A percentile compares a stretch with the other conserved stretches of the same genome.
phyloP scores from a whole-genome alignment of 768 basidiomycete species.

The Russula lepida region DNA sequence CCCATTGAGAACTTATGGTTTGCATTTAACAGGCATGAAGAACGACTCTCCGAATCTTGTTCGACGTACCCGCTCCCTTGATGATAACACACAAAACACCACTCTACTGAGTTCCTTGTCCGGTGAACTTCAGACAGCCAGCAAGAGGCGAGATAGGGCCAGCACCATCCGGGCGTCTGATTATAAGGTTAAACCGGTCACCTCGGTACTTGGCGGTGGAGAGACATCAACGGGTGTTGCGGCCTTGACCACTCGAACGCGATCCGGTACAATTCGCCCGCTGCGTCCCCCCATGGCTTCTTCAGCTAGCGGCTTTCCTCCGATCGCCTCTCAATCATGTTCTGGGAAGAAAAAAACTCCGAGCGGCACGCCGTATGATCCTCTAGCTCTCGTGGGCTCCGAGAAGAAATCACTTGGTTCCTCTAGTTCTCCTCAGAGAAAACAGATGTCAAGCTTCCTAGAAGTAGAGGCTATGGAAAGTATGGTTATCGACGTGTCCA shows the following conservation, averaged over 20 bases:
- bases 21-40: neutral
- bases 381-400: neutral
- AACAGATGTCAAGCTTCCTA: neutral
- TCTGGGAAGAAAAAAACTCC: slow-evolving; percentile 20
- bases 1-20: neutral
- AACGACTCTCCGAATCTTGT: neutral
- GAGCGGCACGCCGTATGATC: neutral
- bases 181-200: slow-evolving; percentile 1
- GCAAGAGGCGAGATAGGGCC: slow-evolving; percentile 17
- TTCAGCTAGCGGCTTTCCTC: neutral
- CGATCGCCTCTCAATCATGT: slow-evolving; percentile 18
- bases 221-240: neutral
- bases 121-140: neutral
- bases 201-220: neutral
- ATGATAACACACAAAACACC: slow-evolving; percentile 1
- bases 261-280: slow-evolving; percentile 21
- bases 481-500: slow-evolving; percentile 1
- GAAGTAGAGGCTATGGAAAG: neutral
- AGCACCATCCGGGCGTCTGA: slow-evolving; percentile 22
- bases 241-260: slow-evolving; percentile 18
- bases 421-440: neutral
- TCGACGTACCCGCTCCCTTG: slow-evolving; percentile 14
- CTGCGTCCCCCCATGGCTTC: slow-evolving; percentile 9
- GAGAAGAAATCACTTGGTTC: neutral
- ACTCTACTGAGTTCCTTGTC: neutral